These are phyloP conservation scores for Aspergillus viridinutans DNA, from an alignment of 2,329 filamentous ascomycete species.

Conservation along the genomic window DNA sequence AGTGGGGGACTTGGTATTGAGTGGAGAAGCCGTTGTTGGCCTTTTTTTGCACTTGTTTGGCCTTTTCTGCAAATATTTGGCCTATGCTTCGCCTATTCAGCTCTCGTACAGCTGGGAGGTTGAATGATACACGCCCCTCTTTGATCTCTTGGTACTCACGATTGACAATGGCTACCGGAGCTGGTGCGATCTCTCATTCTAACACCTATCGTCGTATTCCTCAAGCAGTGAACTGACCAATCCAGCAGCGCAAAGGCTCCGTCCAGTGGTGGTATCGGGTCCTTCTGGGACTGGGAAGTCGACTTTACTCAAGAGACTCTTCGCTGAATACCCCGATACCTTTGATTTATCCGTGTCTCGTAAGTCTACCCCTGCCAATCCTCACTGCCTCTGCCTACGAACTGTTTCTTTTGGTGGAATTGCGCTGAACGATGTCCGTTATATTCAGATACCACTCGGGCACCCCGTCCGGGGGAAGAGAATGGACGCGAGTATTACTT, in stretches of 20 bases:
- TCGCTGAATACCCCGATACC: slow-evolving; percentile 39
- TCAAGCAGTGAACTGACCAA: not conserved
- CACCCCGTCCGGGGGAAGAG: slow-evolving; percentile 68
- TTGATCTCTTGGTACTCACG: slow-evolving; percentile 1
- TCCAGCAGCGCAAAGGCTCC: slow-evolving; percentile 26
- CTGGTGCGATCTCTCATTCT: slow-evolving; percentile 15
- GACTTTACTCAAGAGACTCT: slow-evolving; percentile 40
- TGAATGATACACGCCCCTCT: not conserved
- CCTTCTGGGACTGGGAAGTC: slow-evolving; percentile 42
- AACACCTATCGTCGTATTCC: not conserved
- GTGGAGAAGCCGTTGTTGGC: not conserved
- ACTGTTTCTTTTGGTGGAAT: not conserved
- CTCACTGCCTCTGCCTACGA: not conserved
- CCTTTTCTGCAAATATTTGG: not conserved
- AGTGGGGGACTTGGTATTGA: not conserved
- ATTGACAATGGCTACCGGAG: slow-evolving; percentile 22
- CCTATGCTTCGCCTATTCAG: slow-evolving; percentile 19
- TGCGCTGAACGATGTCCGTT: slow-evolving; percentile 9
- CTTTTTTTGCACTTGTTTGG: slow-evolving; percentile 6
- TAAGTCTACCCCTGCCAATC: slow-evolving; percentile 17
- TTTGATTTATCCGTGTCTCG: slow-evolving; percentile 42
- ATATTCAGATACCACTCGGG: slow-evolving; percentile 68
- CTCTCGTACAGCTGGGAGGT: slow-evolving; percentile 5
- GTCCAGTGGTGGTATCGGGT: slow-evolving; percentile 41
- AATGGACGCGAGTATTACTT: slow-evolving; percentile 81